Base-by-base conservation (phyloP, 257 asterid species). In the Nicotiana otophora region DNA sequence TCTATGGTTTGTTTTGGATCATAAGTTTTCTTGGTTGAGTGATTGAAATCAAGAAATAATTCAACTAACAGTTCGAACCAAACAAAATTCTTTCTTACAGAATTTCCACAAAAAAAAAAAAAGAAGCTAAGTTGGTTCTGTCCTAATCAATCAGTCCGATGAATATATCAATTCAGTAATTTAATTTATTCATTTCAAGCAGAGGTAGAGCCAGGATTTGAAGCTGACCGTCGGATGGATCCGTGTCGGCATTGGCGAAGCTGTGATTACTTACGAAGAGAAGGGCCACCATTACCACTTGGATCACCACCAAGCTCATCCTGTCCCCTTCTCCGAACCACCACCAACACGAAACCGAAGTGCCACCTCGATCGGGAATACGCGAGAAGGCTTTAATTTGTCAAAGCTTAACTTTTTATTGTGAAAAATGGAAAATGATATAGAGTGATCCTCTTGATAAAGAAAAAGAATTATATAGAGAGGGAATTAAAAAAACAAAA, bases 181-280 rank as follows among this genome's bases (percentile, higher is more conserved):
- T 28, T 23, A 23, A 23, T 23, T 14, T 74, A 2, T 20, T 34
- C 2, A 51, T 42, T 9, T 42, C 4, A 11, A 42, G 48, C 3
- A 42, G 0, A 42, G 10, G 51, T 0, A 11, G 4, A 42, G 11
- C 51, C 1, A 2, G 12, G 0, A 42, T 42, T 9, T 42, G 3
- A 55, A 82, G 65, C 82, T 66, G 34, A 89, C 91, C 91, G 30
- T 89, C 91, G 16, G 69, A 48, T 62, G 84, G 86, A 89, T 89
- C 86, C 82, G 91, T 87, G 36, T 84, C 89, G 51, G 89, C 91
- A 81, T 70, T 82, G 81, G 53, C 80, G 61, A 72, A 66, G 82
- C 83, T 33, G 17, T 80, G 42, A 51, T 65, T 19, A 60, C 66
- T 82, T 86, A 84, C 79, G 81, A 81, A 55, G 77, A 85, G 78